Conservation (phyloP, 73 alveolate genomes). For the Strombidium stylifer region DNA sequence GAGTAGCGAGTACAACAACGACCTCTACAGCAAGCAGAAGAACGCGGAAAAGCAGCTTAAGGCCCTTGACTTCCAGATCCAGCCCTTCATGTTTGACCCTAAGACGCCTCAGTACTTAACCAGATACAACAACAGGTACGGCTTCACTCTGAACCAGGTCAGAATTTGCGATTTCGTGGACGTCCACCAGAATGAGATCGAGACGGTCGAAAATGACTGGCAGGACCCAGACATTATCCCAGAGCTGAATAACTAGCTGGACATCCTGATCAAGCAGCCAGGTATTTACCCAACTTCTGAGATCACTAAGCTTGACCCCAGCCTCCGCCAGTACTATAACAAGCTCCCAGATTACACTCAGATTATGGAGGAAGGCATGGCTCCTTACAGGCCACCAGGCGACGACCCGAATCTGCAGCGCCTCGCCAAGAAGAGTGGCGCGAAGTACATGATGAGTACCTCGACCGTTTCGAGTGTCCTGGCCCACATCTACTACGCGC, state of each 20-base stretch:
- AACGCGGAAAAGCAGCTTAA: not conserved
- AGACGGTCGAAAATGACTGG: slow-evolving; percentile 33
- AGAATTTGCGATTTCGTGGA: slow-evolving; percentile 1
- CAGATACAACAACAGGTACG: not conserved
- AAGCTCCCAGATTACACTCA: slow-evolving; percentile 58
- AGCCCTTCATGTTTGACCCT: not conserved
- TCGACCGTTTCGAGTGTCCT: slow-evolving; percentile 69
- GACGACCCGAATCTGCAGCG: slow-evolving; percentile 30
- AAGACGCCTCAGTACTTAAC: not conserved
- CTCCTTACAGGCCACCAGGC: slow-evolving; percentile 57
- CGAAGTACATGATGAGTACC: slow-evolving; percentile 58
- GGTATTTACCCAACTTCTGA: slow-evolving; percentile 43
- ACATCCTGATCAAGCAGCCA: slow-evolving; percentile 27
- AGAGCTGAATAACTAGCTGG: slow-evolving; percentile 28
- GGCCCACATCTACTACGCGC: slow-evolving; percentile 62
- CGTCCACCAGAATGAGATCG: slow-evolving; percentile 4
- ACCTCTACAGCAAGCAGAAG: not conserved
- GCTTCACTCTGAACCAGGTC: not conserved
- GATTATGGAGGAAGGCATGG: slow-evolving; percentile 47
- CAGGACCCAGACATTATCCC: slow-evolving; percentile 40
- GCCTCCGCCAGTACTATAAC: slow-evolving; percentile 21
- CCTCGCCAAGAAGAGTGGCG: slow-evolving; percentile 2
- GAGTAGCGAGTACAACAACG: not conserved
- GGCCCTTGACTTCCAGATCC: not conserved
- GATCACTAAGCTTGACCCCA: slow-evolving; percentile 2